Conservation (phyloP, 352 stramenopile species). For the Discostella stelligera region DNA sequence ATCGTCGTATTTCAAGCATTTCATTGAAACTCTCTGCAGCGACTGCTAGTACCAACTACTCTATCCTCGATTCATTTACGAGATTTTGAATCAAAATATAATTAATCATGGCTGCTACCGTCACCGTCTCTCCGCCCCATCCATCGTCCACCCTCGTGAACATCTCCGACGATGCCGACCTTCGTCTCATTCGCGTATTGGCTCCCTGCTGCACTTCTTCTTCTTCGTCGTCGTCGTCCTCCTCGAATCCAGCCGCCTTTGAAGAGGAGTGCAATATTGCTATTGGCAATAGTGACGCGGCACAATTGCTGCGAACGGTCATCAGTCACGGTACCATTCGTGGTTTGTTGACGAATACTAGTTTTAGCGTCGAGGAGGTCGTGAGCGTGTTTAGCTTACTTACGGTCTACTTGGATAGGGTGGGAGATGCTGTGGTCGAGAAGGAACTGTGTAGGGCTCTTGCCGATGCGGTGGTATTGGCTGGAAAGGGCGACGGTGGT, state of each 20-base stretch:
- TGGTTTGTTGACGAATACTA: conserved; percentile 31
- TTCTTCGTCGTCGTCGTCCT: conserved; percentile 12
- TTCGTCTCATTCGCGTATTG: conserved; percentile 67
- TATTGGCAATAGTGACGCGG: conserved; percentile 58
- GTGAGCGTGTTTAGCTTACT: conserved; percentile 64
- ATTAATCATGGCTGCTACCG: neutral
- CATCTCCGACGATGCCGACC: conserved; percentile 73
- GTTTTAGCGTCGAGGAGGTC: conserved; percentile 56
- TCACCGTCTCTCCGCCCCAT: conserved; percentile 23
- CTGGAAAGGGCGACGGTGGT: neutral
- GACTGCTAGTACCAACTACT: too few relatives aligned
- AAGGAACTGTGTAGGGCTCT: conserved; percentile 46
- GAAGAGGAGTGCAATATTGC: conserved; percentile 47
- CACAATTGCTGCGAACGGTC: conserved; percentile 57
- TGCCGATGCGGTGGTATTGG: conserved; percentile 39
- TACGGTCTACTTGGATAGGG: conserved; percentile 63
- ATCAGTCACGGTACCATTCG: conserved; percentile 46
- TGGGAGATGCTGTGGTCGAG: conserved; percentile 25
- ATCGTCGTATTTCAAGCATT: too few relatives aligned
- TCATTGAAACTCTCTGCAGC: too few relatives aligned
- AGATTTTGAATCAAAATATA: neutral
- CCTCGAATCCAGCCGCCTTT: conserved; percentile 45
- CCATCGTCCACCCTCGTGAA: conserved; percentile 76
- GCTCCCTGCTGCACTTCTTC: conserved; percentile 5
- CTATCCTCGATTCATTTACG: too few relatives aligned